phyloP scores from a whole-genome alignment of 805 yeast species.

The Zygoascus flipseniorum region DNA sequence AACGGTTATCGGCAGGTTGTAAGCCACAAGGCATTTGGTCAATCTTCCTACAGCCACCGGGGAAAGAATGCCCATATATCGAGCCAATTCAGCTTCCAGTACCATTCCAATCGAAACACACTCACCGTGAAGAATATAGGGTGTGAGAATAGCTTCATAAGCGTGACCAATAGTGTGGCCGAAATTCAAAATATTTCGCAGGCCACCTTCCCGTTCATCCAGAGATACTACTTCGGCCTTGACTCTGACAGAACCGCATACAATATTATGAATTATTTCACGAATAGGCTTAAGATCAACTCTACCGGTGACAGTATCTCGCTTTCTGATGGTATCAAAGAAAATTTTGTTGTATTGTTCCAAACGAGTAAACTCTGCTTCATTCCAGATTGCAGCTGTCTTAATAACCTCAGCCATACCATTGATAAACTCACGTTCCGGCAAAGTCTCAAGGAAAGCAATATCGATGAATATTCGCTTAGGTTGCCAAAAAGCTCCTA shows the following conservation, averaged over 20 bases:
- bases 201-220: constrained; percentile 93
- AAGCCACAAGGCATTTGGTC: constrained; percentile 71
- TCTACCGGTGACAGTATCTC: constrained; percentile 33
- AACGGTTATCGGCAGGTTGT: constrained; percentile 74
- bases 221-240: constrained; percentile 90
- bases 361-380: constrained; percentile 72
- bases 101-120: constrained; percentile 98
- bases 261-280: constrained; percentile 70
- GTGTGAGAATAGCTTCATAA: constrained; percentile 93
- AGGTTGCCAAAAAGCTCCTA: constrained; percentile 98
- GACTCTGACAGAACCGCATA: constrained; percentile 76
- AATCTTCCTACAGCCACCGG: constrained; percentile 93
- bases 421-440: constrained; percentile 88
- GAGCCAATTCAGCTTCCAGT: constrained; percentile 88
- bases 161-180: constrained; percentile 99
- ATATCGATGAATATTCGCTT: constrained; percentile 79
- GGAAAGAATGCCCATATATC: constrained; percentile 79
- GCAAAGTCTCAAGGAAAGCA: constrained; percentile 76
- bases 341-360: constrained; percentile 68
- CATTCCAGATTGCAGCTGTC: constrained; percentile 98
- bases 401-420: constrained; percentile 98
- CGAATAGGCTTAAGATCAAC: constrained; percentile 63
- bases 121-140: constrained; percentile 94
- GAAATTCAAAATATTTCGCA: constrained; percentile 84
- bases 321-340: constrained; percentile 51